Conservation (phyloP, 345 rosid genomes). For the rapeseed (Brassica napus) region DNA sequence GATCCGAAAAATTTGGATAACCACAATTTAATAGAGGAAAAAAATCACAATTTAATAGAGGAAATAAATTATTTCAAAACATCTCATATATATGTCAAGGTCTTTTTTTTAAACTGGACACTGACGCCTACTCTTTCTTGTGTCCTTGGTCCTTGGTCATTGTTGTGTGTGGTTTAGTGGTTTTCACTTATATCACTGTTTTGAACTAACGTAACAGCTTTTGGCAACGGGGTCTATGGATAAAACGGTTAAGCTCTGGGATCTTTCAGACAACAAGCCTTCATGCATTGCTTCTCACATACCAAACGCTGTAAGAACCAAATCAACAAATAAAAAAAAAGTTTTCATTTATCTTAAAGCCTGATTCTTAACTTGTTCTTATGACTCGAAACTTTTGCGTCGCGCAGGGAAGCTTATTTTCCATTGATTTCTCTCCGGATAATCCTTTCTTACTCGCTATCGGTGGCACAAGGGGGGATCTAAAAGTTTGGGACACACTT, state of each 20-base stretch:
- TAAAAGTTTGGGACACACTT: conserved; percentile 85
- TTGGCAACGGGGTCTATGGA: conserved; percentile 61
- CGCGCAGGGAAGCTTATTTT: conserved; percentile 74
- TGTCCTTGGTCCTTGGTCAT: not conserved
- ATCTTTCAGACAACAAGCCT: conserved; percentile 79
- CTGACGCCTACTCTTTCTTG: not conserved
- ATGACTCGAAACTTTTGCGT: not conserved
- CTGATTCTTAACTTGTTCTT: not conserved
- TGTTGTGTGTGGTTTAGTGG: not conserved
- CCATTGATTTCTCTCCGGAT: conserved; percentile 72
- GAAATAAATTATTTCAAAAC: not conserved
- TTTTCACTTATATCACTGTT: not conserved
- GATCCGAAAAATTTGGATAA: not conserved
- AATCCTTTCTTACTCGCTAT: conserved; percentile 76
- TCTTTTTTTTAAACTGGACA: not conserved
- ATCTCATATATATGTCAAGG: not conserved
- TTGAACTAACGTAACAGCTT: conserved; percentile 40
- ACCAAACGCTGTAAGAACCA: conserved; percentile 66
- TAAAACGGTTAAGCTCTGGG: conserved; percentile 79
- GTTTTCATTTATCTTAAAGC: not conserved
- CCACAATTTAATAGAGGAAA: not conserved
- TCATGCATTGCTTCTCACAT: conserved; percentile 62
- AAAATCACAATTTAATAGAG: not conserved
- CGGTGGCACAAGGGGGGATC: conserved; percentile 85
- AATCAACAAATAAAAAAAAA: not conserved